Conservation (phyloP, 208 protist species). For the Leishmania martiniquensis region DNA sequence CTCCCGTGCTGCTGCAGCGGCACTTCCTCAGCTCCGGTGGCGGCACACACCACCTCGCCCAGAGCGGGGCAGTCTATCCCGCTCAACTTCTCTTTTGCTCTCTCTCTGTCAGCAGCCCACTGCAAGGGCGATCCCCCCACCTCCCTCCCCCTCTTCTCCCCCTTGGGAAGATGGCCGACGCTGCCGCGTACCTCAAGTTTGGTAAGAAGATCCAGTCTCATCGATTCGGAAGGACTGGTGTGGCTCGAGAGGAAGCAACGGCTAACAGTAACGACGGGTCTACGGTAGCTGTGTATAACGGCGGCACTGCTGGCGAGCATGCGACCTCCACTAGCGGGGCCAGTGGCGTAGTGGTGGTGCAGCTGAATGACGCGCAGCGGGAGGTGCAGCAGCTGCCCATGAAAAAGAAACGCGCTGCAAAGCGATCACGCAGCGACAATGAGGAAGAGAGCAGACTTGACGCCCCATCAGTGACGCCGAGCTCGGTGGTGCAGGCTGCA, state of each 20-base stretch:
- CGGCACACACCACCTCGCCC: neutral
- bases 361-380: constrained; percentile 11
- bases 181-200: constrained; percentile 17
- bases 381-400: constrained; percentile 25
- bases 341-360: constrained; percentile 17
- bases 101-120: neutral
- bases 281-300: neutral
- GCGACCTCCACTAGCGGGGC: neutral
- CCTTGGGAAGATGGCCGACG: constrained; percentile 12
- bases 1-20: neutral
- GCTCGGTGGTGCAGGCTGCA: neutral
- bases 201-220: constrained; percentile 17
- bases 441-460: neutral
- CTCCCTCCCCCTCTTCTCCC: no score
- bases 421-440: constrained; percentile 20
- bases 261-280: neutral
- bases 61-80: neutral
- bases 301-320: neutral
- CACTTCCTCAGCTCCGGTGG: neutral
- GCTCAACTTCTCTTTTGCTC: neutral
- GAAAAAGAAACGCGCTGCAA: constrained; percentile 20
- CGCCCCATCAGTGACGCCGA: neutral
- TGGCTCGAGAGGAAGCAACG: constrained; percentile 16
- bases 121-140: neutral
- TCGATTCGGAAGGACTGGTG: constrained; percentile 20